Evolutionary conservation across 2,329 filamentous ascomycete species (phyloP), one percentile per base, ranked within the genome.

Genomic region (Leptoxyphium fumago): DNA sequence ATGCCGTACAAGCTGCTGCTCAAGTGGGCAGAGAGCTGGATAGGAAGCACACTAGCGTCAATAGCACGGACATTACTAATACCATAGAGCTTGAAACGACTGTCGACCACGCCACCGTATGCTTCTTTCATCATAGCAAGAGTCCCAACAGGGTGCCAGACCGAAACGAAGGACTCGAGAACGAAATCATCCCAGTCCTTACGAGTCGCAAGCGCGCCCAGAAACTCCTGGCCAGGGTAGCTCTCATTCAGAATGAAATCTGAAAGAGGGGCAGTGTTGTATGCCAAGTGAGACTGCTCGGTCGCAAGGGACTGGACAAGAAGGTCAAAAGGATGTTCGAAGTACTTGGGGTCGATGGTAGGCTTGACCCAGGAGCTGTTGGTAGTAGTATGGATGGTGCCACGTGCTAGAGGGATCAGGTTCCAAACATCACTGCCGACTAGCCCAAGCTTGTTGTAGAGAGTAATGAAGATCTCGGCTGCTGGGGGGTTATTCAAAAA

Each of bases 271-370:
- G 42, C 15, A 9, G 46, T 44, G 26, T 42, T 28, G 10, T 41
- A 48, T 11, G 50, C 44, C 11, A 39, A 34, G 42, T 51, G 42
- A 38, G 49, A 45, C 38, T 46, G 40, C 26, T 49, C 47, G 30
- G 42, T 32, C 7, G 30, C 32, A 18, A 45, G 50, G 2, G 44
- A 43, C 40, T 56, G 50, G 2, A 55, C 38, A 40, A 50, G 46
- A 44, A 80, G 64, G 49, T 73, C 69, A 3, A 69, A 56, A 6
- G 73, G 71, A 17, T 69, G 65, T 14, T 56, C 62, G 29, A 53
- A 45, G 39, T 56, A 53, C 15, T 48, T 43, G 5, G 54, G 53
- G 39, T 56, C 46, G 38, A 59, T 52, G 13, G 36, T 41, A 0
- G 69, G 67, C 6, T 57, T 48, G 29, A 60, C 46, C 15, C 59